Base-by-base conservation (phyloP, 306 rosid genomes). In the Rubus parviflorus region DNA sequence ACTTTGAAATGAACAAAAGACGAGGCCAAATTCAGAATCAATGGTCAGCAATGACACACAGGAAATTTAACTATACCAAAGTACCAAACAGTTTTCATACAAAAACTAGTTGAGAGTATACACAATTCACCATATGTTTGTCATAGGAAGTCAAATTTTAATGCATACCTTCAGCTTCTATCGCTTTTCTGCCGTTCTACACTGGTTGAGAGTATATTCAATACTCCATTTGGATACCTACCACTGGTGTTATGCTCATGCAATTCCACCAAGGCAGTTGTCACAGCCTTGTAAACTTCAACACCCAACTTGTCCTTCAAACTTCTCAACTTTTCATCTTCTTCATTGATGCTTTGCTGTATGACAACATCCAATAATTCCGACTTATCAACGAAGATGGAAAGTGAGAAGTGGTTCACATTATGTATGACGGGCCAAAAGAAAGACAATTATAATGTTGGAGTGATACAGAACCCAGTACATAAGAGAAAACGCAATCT, bases 221-320 rank as follows among this genome's bases (percentile, higher is more conserved):
- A 53, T 2, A 57, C 30, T 25, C 30, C 30, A 25, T 1, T 37
- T 0, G 63, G 38, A 53, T 56, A 42, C 51, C 75, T 48, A 17
- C 68, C 68, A 7, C 65, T 77, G 7, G 75, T 47, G 30, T 77
- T 77, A 15, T 56, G 57, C 41, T 68, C 58, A 30, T 56, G 43
- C 23, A 77, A 54, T 47, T 77, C 75, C 8, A 7, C n/a, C 43
- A 77, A 77, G 30, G 81, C 74, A 41, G 42, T 77, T 30, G 75
- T 56, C 3, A 77, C 67, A 9, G 74, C 48, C 2, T 11, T 6
- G 22, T 51, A 48, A 4, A 42, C 60, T 53, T 49, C 45, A 7
- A 72, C 58, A 6, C 74, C 78, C 62, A 79, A 40, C 75, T 72
- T 70, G 43, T 8, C 47, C 37, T 42, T 72, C 16, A 79, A 53